Conservation (phyloP, 202 grass and related monocot species). For the Zoysia matrella region DNA sequence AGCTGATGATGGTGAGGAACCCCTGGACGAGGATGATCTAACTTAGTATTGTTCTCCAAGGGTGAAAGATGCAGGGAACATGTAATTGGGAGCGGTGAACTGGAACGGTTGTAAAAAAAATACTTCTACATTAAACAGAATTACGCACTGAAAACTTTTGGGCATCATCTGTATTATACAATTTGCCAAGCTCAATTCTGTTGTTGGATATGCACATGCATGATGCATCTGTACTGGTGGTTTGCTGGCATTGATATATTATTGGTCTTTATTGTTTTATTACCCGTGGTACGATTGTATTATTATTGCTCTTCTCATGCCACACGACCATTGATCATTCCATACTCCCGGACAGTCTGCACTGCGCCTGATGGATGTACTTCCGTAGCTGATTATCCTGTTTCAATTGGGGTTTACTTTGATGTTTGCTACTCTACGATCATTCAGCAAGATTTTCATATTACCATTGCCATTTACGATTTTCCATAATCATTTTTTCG, state of each 20-base stretch:
- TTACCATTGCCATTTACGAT: too few species aligned
- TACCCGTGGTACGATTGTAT: neutral
- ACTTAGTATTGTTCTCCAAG: constrained; percentile 47
- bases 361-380: too few species aligned
- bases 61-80: neutral
- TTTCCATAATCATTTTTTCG: too few species aligned
- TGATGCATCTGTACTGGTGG: neutral
- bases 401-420: too few species aligned
- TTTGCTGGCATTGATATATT: constrained; percentile 4
- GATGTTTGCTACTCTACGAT: too few species aligned
- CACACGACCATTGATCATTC: too few species aligned
- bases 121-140: neutral
- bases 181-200: neutral
- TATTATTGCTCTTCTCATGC: too few species aligned
- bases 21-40: constrained; percentile 92
- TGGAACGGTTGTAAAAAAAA: constrained; percentile 20
- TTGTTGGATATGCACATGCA: neutral
- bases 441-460: too few species aligned
- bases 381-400: too few species aligned
- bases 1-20: constrained; percentile 52
- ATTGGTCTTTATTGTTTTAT: neutral
- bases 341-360: too few species aligned
- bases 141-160: constrained; percentile 3
- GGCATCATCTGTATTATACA: constrained; percentile 13
- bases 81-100: neutral